Evolutionary conservation across 306 rosid species (phyloP), one percentile per base, ranked within the genome.

Genomic region (Cicer judaicum): DNA sequence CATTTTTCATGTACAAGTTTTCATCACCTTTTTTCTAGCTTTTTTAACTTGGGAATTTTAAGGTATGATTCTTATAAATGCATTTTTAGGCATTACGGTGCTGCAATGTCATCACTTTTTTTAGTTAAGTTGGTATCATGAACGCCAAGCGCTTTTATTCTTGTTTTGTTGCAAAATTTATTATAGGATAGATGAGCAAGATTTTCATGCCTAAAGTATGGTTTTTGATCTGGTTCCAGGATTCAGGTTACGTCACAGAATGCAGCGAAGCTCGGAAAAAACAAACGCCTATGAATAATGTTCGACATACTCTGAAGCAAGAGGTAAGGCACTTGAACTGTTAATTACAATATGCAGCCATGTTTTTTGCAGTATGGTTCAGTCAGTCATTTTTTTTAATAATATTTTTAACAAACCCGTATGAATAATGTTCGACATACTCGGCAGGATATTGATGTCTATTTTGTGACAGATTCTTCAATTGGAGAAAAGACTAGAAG

Each of bases 401-500:
- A 19, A 41, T 67, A 29, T 3, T 29, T 29, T 1, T 29, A 29
- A 29, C 36, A 29, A 29, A 29, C 36, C 36, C 36, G 5, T 4
- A 29, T 29, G 36, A 29, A 29, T 3, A 29, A 29, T 29, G 36
- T 29, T 29, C 4, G 36, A 29, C 36, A 29, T 29, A 29, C 36
- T 29, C 4, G 36, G 36, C 36, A 29, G 4, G 1, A 29, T 29
- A 29, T 29, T 29, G 5, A 29, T 29, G 49, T 64, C 49, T 68
- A 41, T 71, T 78, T 76, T 42, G 60, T 81, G 56, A 55, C 84
- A 94, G 99, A 90, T 94, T 90, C 83, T 88, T 41, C 92, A 82
- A 73, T 87, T 92, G 41, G 96, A 94, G 79, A 85, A 81, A 77
- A 86, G 92, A 81, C 72, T 94, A 76, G 90, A 90, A 79, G 87